Evolutionary conservation across 371 early-diverging fungal species (phyloP).

Genomic region (Catenaria anguillulae): DNA sequence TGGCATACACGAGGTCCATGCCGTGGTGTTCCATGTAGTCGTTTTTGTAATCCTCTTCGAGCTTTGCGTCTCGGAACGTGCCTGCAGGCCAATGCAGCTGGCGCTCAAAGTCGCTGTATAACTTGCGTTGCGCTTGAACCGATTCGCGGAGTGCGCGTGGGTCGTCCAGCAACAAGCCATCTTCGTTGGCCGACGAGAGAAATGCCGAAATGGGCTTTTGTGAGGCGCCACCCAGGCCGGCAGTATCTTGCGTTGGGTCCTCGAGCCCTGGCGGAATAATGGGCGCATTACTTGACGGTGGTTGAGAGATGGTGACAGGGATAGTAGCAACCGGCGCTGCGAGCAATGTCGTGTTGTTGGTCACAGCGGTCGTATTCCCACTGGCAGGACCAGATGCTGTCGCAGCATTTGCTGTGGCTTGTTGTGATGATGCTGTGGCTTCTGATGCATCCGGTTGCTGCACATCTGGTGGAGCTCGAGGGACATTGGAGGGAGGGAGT

Average conservation of each 20-base stretch:
- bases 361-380: too few species aligned
- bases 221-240: not conserved
- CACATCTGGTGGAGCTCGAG: too few species aligned
- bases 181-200: not conserved
- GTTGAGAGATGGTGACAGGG: too few species aligned
- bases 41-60: conserved; percentile 2
- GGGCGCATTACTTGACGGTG: too few species aligned
- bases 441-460: too few species aligned
- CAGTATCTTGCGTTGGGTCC: not conserved
- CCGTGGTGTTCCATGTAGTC: conserved; percentile 8
- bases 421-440: too few species aligned
- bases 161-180: not conserved
- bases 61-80: not conserved
- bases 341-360: too few species aligned
- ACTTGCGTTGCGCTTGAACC: not conserved
- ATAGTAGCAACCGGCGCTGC: too few species aligned
- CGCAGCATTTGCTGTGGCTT: too few species aligned
- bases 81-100: not conserved
- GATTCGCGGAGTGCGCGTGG: not conserved
- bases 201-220: not conserved
- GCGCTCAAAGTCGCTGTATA: not conserved
- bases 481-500: too few species aligned
- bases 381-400: too few species aligned
- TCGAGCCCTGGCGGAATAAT: too few species aligned
- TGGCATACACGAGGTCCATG: not conserved